Conservation (phyloP, 352 stramenopile species). For the Globisporangium takayamanum region DNA sequence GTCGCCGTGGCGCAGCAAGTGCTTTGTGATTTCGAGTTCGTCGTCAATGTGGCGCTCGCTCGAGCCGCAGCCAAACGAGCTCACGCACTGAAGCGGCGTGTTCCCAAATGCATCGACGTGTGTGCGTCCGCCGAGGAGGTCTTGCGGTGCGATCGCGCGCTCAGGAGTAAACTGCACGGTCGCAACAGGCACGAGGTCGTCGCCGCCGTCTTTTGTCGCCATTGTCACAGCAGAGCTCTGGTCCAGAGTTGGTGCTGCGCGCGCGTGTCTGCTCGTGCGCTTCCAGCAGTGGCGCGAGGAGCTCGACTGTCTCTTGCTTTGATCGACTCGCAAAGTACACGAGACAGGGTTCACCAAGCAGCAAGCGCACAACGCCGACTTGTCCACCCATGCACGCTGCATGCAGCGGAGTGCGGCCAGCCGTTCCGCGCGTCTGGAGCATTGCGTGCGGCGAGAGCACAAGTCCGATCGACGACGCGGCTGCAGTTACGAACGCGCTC, state of each 20-base stretch:
- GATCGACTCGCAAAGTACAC: constrained; percentile 65
- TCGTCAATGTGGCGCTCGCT: constrained; percentile 54
- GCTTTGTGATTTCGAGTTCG: constrained; percentile 49
- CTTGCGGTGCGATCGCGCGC: constrained; percentile 28
- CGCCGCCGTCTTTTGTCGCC: constrained; percentile 30
- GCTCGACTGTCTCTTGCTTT: constrained; percentile 27
- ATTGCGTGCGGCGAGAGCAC: constrained; percentile 15
- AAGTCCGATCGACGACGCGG: constrained; percentile 1
- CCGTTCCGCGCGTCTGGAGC: constrained; percentile 32
- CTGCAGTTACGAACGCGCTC: constrained; percentile 1
- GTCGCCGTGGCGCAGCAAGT: constrained; percentile 55
- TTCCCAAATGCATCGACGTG: constrained; percentile 79
- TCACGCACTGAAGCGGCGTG: constrained; percentile 66
- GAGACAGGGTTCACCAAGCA: constrained; percentile 49
- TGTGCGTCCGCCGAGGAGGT: constrained; percentile 36
- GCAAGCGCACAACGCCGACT: constrained; percentile 47
- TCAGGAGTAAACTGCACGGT: constrained; percentile 36
- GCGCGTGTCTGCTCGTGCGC: constrained; percentile 8
- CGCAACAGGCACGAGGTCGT: constrained; percentile 37
- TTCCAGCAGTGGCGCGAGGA: constrained; percentile 35
- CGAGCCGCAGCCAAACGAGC: constrained; percentile 71
- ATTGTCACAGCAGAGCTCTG: constrained; percentile 29
- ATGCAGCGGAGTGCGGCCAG: constrained; percentile 54
- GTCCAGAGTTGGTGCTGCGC: neutral
- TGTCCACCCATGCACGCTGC: constrained; percentile 66